Evolutionary conservation across 768 basidiomycete species (phyloP).

Genomic region (Guyanaporus albipodus): DNA sequence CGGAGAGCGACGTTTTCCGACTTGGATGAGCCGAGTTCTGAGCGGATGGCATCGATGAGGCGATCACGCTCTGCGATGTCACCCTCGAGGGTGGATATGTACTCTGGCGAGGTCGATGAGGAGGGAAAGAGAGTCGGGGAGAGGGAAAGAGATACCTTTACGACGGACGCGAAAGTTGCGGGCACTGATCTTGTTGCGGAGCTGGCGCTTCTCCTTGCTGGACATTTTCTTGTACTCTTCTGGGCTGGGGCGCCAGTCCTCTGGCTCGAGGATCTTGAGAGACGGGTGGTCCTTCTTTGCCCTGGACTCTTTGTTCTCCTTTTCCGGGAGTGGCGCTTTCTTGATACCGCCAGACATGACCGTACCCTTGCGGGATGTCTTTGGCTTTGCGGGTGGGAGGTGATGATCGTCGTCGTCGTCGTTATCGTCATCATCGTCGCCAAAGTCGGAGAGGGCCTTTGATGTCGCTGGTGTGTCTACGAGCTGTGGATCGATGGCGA

Average conservation of each 20-base stretch:
- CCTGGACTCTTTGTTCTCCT: constrained; percentile 28
- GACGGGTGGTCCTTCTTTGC: constrained; percentile 27
- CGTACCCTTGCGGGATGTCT: constrained; percentile 59
- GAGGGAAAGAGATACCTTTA: constrained; percentile 55
- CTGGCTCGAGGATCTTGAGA: constrained; percentile 36
- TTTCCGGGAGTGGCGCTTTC: constrained; percentile 48
- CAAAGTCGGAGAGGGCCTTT: constrained; percentile 39
- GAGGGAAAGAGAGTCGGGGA: background rate
- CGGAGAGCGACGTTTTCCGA: constrained; percentile 82
- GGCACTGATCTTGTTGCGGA: constrained; percentile 95
- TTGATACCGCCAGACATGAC: constrained; percentile 70
- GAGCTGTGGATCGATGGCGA: constrained; percentile 72
- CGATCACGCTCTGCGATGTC: constrained; percentile 91
- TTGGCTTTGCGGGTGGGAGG: constrained; percentile 34
- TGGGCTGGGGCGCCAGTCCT: constrained; percentile 82
- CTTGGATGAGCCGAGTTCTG: constrained; percentile 74
- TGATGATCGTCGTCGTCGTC: constrained; percentile 33
- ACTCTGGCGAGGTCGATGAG: constrained; percentile 65
- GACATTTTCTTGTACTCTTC: constrained; percentile 96
- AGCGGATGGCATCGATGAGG: constrained; percentile 81
- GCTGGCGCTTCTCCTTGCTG: constrained; percentile 92
- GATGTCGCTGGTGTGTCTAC: constrained; percentile 60
- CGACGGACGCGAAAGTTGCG: constrained; percentile 91
- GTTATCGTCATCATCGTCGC: constrained; percentile 36
- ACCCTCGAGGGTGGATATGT: constrained; percentile 89